These are phyloP conservation scores for Pezicula neosporulosa DNA, from an alignment of 2,329 filamentous ascomycete species.

Conservation along the genomic window DNA sequence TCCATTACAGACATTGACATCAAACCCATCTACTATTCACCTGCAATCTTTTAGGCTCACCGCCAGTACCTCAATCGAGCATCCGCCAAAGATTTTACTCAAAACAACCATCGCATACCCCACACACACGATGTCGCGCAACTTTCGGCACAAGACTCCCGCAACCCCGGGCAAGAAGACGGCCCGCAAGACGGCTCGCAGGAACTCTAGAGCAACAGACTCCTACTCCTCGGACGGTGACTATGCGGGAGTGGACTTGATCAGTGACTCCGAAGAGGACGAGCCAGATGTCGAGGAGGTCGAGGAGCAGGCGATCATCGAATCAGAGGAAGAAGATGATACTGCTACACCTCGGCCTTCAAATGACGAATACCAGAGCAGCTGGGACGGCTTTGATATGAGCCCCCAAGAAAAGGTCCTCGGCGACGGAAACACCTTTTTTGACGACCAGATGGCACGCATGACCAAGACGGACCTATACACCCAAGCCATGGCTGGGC, in stretches of 20 bases:
- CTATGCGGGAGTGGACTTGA: slow-evolving; percentile 74
- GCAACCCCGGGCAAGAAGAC: slow-evolving; percentile 29
- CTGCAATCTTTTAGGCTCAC: background rate
- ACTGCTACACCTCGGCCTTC: slow-evolving; percentile 27
- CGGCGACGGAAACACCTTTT: slow-evolving; percentile 18
- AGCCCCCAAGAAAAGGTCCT: slow-evolving; percentile 25
- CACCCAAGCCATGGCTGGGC: slow-evolving; percentile 8
- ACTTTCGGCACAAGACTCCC: slow-evolving; percentile 45
- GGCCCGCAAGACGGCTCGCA: slow-evolving; percentile 14
- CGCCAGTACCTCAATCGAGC: slow-evolving; percentile 1
- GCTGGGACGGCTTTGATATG: slow-evolving; percentile 53
- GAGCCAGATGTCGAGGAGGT: slow-evolving; percentile 73
- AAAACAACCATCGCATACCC: slow-evolving; percentile 2
- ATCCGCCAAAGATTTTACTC: background rate
- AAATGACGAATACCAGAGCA: slow-evolving; percentile 39
- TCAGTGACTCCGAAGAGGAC: slow-evolving; percentile 77
- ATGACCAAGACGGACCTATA: slow-evolving; percentile 11
- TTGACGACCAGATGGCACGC: slow-evolving; percentile 30
- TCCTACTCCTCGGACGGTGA: slow-evolving; percentile 62
- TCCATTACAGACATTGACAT: no score
- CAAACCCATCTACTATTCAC: no score
- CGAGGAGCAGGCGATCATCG: slow-evolving; percentile 73
- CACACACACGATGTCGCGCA: slow-evolving; percentile 35
- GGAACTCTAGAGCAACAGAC: slow-evolving; percentile 42
- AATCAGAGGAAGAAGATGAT: slow-evolving; percentile 39